Base-by-base conservation (phyloP, 768 basidiomycete species). In the Asterophora lycoperdoides region DNA sequence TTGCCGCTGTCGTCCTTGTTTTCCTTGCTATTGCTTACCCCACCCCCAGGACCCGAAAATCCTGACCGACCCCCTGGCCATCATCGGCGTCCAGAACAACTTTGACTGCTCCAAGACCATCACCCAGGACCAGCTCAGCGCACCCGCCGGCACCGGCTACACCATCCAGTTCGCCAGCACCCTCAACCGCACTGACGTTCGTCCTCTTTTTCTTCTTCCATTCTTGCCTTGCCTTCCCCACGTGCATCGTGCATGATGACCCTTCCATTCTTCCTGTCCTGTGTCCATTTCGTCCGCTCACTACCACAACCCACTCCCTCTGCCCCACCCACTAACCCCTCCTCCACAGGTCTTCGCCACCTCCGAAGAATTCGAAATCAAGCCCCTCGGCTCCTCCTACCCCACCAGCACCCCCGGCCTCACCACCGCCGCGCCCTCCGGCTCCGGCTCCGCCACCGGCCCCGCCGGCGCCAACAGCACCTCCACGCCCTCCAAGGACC, bases 81-180 rank as follows among this genome's bases (percentile, higher is more conserved):
- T 75, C 64, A 71, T 86, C 32, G 64, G 80, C 29, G 62, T 73
- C 43, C 61, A 82, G 51, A 56, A 75, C 47, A 81, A 81, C 66
- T 78, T 66, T 44, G 75, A 83, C 41, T 85, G 84, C 65, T 84
- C 83, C 8, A 68, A 73, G 56, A 58, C 63, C 17, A 70, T 86
- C 56, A 75, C 72, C 28, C 58, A 65, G 46, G 66, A 80, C 49
- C 72, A 75, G 63, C 65, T 73, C 33, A 60, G 56, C 57, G 69
- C 71, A 17, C 41, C 72, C n/a, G 64, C 67, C 18, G 76, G 68
- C 2, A 61, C 59, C 15, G 74, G 76, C 41, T 87, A 77, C 65
- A 72, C 66, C 39, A 46, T 87, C 61, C 62, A 64, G 49, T 59
- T 87, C 32, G 73, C 80, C 8, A 73, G 79, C 62, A 46, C 60